These are phyloP conservation scores for Geotrichum candidum DNA, from an alignment of 1,139 yeast species.

Conservation along the genomic window DNA sequence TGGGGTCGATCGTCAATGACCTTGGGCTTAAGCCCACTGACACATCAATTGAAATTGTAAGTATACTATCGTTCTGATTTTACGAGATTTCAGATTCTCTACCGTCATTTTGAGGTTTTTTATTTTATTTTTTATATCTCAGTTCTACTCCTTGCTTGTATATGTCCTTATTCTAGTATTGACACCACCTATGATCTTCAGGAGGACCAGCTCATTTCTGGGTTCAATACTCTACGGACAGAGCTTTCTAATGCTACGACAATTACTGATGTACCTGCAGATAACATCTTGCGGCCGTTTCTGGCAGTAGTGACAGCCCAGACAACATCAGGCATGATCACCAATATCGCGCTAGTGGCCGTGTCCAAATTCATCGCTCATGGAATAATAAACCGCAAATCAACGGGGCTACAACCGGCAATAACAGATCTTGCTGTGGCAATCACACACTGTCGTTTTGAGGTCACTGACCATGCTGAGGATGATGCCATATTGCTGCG, in stretches of 20 bases:
- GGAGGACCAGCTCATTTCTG: slow-evolving; percentile 68
- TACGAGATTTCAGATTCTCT: background rate
- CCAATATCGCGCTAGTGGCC: slow-evolving; percentile 73
- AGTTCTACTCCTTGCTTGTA: background rate
- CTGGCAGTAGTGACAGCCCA: slow-evolving; percentile 76
- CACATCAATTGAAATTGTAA: background rate
- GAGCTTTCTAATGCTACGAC: slow-evolving; percentile 56
- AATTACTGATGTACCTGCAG: slow-evolving; percentile 56
- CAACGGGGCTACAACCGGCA: slow-evolving; percentile 44
- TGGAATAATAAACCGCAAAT: slow-evolving; percentile 43
- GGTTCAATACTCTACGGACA: slow-evolving; percentile 70
- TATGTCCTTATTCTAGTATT: background rate
- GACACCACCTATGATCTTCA: slow-evolving; percentile 14
- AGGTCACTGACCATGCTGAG: slow-evolving; percentile 86
- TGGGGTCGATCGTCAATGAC: slow-evolving; percentile 26
- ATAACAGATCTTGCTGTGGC: slow-evolving; percentile 64
- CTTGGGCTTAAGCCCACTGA: slow-evolving; percentile 30
- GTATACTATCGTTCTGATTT: background rate
- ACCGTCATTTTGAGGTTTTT: background rate
- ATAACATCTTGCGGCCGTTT: slow-evolving; percentile 78
- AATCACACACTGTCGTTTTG: slow-evolving; percentile 89
- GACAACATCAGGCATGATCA: slow-evolving; percentile 77
- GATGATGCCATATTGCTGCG: slow-evolving; percentile 88
- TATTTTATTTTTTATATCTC: background rate
- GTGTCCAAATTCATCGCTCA: slow-evolving; percentile 65